phyloP scores from a whole-genome alignment of 2,329 filamentous ascomycete species.

The Hirsutella thompsonii region DNA sequence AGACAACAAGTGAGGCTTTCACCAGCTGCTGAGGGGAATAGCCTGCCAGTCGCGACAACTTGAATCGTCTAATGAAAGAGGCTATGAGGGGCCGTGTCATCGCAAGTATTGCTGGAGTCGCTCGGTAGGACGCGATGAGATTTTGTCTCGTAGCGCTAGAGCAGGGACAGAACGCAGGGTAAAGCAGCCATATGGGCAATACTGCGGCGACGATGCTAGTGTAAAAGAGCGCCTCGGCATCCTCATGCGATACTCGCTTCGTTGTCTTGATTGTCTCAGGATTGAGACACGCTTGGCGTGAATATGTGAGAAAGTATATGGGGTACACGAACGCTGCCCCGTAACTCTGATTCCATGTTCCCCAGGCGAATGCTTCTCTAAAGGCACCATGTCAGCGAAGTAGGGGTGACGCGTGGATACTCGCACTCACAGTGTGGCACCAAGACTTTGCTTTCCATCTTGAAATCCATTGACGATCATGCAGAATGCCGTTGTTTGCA shows the following conservation, averaged over 20 bases:
- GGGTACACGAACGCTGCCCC: neutral
- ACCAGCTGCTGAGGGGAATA: neutral
- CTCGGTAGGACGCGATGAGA: neutral
- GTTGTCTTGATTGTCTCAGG: neutral
- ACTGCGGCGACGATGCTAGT: neutral
- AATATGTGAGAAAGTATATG: neutral
- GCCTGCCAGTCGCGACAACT: neutral
- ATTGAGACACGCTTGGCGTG: too few relatives aligned
- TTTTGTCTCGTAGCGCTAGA: neutral
- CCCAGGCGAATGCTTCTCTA: neutral
- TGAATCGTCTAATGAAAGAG: neutral
- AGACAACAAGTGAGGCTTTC: neutral
- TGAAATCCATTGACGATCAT: neutral
- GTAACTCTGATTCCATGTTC: neutral
- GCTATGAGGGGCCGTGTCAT: neutral
- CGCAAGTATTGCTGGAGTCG: neutral
- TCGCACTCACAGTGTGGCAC: neutral
- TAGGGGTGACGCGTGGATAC: neutral
- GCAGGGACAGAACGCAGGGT: neutral
- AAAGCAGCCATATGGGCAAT: neutral
- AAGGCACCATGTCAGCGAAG: neutral
- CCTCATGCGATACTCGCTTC: neutral
- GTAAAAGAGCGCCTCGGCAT: neutral
- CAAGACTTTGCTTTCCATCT: too few relatives aligned
- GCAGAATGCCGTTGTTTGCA: neutral